Evolutionary conservation across 768 basidiomycete species (phyloP).

Genomic region (Agaricus subrufescens): DNA sequence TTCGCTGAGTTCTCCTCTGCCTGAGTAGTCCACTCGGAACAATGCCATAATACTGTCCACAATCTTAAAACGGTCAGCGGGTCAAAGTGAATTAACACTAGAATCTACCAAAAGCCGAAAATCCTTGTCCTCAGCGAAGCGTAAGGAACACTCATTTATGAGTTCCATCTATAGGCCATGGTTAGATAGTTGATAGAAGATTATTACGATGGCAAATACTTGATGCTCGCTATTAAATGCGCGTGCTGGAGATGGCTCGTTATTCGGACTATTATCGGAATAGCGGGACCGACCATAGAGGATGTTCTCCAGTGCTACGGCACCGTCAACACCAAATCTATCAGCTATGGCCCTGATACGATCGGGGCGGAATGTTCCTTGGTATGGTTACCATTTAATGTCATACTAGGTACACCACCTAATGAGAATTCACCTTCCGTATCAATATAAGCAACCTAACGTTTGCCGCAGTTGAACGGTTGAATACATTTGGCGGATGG

Average conservation of each 20-base stretch:
- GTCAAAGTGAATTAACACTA: background rate
- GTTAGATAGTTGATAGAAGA: background rate
- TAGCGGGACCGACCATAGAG: constrained; percentile 60
- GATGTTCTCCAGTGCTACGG: constrained; percentile 83
- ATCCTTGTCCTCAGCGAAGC: constrained; percentile 88
- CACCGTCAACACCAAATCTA: constrained; percentile 88
- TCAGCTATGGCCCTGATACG: constrained; percentile 89
- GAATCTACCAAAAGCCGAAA: constrained; percentile 59
- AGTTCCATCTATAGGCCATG: constrained; percentile 67
- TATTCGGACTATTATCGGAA: background rate
- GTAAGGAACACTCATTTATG: constrained; percentile 82
- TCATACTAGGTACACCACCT: background rate
- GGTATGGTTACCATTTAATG: too few species aligned
- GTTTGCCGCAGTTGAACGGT: background rate
- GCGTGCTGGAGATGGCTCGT: constrained; percentile 47
- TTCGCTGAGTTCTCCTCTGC: constrained; percentile 91
- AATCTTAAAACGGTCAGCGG: constrained; percentile 47
- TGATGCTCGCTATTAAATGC: constrained; percentile 94
- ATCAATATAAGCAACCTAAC: constrained; percentile 86
- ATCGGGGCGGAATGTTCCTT: constrained; percentile 94
- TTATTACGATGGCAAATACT: constrained; percentile 31
- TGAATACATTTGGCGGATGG: background rate
- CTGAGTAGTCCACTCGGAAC: constrained; percentile 91
- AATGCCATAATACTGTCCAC: constrained; percentile 97
- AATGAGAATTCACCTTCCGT: constrained; percentile 60